Evolutionary conservation across 192 early-diverging fungal genomes (phyloP).

Genomic region (Thamnidium elegans): DNA sequence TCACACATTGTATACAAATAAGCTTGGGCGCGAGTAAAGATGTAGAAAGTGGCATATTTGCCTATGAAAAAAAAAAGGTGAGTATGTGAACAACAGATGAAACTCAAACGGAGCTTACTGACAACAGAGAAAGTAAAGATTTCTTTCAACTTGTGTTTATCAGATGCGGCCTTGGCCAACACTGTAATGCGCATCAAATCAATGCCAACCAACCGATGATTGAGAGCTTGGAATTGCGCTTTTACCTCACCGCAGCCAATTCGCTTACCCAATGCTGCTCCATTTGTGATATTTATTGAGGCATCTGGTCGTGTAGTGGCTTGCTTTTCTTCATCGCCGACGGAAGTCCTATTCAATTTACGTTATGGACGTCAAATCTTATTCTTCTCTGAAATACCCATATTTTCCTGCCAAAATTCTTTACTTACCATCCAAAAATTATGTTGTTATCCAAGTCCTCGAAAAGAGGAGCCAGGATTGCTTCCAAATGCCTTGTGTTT

Average conservation of each 20-base stretch:
- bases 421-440: slow-evolving; percentile 1
- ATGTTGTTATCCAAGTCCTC: slow-evolving; percentile 9
- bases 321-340: slow-evolving; percentile 3
- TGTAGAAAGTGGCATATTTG: too few species aligned
- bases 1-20: too few species aligned
- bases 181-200: slow-evolving; percentile 14
- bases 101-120: slow-evolving; percentile 14
- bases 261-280: slow-evolving; percentile 7
- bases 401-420: not conserved
- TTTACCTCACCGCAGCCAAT: slow-evolving; percentile 22
- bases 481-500: slow-evolving; percentile 9
- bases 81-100: slow-evolving; percentile 9
- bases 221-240: slow-evolving; percentile 10
- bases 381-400: not conserved
- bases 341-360: slow-evolving; percentile 8
- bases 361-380: not conserved
- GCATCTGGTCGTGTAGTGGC: slow-evolving; percentile 7
- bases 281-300: slow-evolving; percentile 14
- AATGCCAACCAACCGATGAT: slow-evolving; percentile 6
- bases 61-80: slow-evolving; percentile 8
- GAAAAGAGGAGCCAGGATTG: slow-evolving; percentile 9
- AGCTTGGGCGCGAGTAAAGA: too few species aligned
- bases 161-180: slow-evolving; percentile 18
- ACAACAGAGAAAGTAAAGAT: slow-evolving; percentile 10
- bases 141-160: slow-evolving; percentile 18